Evolutionary conservation across 257 asterid species (phyloP).

Genomic region (Coffea canephora): DNA sequence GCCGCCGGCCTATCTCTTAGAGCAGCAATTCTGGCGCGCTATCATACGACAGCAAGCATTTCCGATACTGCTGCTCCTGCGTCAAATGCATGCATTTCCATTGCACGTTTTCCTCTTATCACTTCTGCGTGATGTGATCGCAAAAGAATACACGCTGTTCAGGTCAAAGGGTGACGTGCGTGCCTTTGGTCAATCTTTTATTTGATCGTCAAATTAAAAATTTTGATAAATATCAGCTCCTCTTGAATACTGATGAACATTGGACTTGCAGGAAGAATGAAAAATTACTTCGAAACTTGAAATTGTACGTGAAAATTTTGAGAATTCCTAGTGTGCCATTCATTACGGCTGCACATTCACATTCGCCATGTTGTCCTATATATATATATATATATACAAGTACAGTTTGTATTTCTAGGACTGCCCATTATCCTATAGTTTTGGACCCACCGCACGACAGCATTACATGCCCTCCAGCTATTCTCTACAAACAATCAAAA

Average conservation of each 20-base stretch:
- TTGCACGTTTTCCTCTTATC: not conserved
- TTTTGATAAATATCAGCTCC: not conserved
- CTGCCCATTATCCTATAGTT: not conserved
- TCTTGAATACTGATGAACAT: not conserved
- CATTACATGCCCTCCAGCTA: slow-evolving; percentile 20
- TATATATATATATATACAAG: too few species aligned
- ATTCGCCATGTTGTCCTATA: not conserved
- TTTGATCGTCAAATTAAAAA: too few species aligned
- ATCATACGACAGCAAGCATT: too few species aligned
- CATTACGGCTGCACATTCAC: not conserved
- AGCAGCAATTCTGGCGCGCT: too few species aligned
- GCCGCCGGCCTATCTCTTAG: too few species aligned
- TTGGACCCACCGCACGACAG: slow-evolving; percentile 11
- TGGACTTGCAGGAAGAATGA: too few species aligned
- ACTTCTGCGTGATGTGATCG: not conserved
- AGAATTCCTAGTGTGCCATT: too few species aligned
- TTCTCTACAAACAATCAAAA: not conserved
- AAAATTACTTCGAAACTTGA: too few species aligned
- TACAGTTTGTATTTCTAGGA: not conserved
- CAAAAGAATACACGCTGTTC: not conserved
- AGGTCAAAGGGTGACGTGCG: not conserved
- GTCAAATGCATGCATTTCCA: not conserved
- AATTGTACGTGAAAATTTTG: too few species aligned
- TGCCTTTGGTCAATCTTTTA: not conserved
- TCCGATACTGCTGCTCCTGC: not conserved